Base-by-base conservation (phyloP, 805 yeast genomes). In the Saturnispora zaruensis region DNA sequence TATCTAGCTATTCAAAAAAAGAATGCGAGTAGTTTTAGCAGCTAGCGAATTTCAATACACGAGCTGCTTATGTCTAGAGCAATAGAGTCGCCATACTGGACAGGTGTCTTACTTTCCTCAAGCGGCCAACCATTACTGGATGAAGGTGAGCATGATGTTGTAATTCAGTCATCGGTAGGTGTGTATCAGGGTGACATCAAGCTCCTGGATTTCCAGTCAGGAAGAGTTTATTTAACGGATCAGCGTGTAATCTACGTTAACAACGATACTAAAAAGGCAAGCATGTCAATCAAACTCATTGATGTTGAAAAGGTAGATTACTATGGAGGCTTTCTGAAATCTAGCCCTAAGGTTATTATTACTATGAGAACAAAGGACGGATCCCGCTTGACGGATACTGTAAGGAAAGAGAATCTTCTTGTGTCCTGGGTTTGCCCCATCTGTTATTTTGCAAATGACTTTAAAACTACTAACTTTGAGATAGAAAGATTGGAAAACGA, bases 401-500 rank as follows among this genome's bases (percentile, higher is more conserved):
- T 14, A 13, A 32, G n/a, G 7, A 28, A 36, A 18, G 7, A 23
- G 34, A 45, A 26, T 3, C n/a, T 30, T 48, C 55, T 59, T 20
- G 16, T 59, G 9, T 68, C 73, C 28, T 91, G 99, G 99, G 74
- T 76, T 1, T 91, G 99, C 63, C 83, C 84, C n/a, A 90, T 93
- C 3, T 91, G 99, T 65, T 78, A 79, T n/a, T 85, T 72, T 61
- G 71, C 81, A 24, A 87, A 88, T 59, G 65, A 62, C 9, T 56
- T 76, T 3, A 61, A 64, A 6, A 55, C 62, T 7, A 63, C 63
- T 13, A 48, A 49, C 43, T 16, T 16, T 9, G 34, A 36, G 14
- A 11, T 52, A 9, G 43, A 48, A 32, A 11, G 43, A 23, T 32
- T 59, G 25, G 48, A 47, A n/a, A 33, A 41, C 6, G 49, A 48